Percentiles rank a stretch among this genome's conserved stretches.
phyloP scores from a whole-genome alignment of 164 flowering plant genomes.

The Vitis labrusca region DNA sequence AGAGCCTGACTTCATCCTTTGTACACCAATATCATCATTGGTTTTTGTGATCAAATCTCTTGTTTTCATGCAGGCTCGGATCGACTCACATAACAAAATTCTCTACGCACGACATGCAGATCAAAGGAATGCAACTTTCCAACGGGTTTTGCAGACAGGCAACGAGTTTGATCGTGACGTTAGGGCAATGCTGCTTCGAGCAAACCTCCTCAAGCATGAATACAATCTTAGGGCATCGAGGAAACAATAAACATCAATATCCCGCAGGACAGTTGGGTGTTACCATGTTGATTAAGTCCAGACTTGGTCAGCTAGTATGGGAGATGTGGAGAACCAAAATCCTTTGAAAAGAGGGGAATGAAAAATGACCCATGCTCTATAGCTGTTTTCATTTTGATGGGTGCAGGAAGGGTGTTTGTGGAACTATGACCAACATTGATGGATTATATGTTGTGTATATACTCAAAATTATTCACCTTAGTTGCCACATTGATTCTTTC shows the following conservation, averaged over 20 bases:
- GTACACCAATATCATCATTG: neutral
- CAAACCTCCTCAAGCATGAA: conserved; percentile 84
- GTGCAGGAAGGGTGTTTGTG: too few relatives aligned
- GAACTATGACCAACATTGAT: too few relatives aligned
- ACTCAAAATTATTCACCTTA: too few relatives aligned
- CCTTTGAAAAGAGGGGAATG: neutral
- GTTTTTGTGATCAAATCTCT: conserved; percentile 7
- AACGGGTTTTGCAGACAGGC: conserved; percentile 84
- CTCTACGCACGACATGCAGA: conserved; percentile 96
- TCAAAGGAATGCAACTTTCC: conserved; percentile 92
- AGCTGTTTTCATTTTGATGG: too few relatives aligned
- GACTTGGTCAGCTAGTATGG: too few relatives aligned
- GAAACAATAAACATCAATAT: conserved; percentile 35
- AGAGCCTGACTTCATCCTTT: too few relatives aligned
- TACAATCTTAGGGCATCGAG: conserved; percentile 47
- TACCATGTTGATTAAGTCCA: neutral
- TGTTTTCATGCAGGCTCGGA: conserved; percentile 69
- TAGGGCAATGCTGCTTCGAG: conserved; percentile 80
- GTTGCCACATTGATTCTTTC: too few relatives aligned
- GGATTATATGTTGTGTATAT: too few relatives aligned
- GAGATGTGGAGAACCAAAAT: neutral
- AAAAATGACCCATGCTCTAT: too few relatives aligned
- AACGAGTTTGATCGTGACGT: conserved; percentile 87
- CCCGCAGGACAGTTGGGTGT: neutral
- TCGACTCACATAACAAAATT: conserved; percentile 96